Evolutionary conservation across 139 green algal species (phyloP).

Genomic region (Chlamydomonas sp.): DNA sequence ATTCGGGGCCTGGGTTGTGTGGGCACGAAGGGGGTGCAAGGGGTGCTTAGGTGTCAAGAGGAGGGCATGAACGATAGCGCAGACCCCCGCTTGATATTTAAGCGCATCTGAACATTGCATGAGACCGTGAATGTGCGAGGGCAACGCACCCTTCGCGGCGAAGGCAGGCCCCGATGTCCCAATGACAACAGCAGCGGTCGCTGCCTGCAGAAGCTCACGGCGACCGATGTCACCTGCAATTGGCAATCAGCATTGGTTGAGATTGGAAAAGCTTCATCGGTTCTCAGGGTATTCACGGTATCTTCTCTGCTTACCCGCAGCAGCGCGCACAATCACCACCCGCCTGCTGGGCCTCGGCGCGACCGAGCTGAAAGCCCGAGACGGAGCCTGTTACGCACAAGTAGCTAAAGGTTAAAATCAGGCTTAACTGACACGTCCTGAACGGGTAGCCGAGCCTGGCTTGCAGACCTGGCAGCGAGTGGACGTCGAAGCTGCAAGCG

Average conservation of each 20-base stretch:
- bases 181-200: constrained; percentile 10
- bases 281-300: no score
- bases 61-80: background rate
- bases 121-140: constrained; percentile 41
- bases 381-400: background rate
- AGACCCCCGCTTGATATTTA: background rate
- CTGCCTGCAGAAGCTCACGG: constrained; percentile 35
- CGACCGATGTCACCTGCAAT: constrained; percentile 16
- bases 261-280: background rate
- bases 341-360: background rate
- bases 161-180: constrained; percentile 4
- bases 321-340: constrained; percentile 5
- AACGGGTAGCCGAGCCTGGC: no score
- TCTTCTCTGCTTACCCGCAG: constrained; percentile 13
- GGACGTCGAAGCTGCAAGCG: no score
- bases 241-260: background rate
- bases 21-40: background rate
- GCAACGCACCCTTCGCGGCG: constrained; percentile 54
- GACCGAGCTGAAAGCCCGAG: background rate
- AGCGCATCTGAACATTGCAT: background rate
- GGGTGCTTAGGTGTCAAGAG: background rate
- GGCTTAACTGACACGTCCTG: no score
- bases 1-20: background rate
- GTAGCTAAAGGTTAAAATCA: no score
- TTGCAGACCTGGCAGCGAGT: no score